Conservation (phyloP, 805 yeast genomes). For the Barnettozyma californica region DNA sequence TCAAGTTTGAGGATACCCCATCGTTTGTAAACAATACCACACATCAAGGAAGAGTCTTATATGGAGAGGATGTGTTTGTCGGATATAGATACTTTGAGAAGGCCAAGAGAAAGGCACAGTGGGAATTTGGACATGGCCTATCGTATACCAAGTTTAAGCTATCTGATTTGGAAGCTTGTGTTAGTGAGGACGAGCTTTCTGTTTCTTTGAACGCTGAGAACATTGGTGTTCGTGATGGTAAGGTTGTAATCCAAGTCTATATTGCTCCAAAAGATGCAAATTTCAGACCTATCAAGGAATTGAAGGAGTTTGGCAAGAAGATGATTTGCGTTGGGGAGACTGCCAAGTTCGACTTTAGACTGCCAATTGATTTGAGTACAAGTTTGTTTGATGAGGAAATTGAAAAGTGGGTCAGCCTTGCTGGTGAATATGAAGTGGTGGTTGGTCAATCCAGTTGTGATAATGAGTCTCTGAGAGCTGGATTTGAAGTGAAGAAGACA, state of each 20-base stretch:
- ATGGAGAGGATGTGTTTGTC: conserved; percentile 63
- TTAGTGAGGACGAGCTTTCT: conserved; percentile 21
- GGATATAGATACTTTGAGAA: conserved; percentile 61
- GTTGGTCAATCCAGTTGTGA: conserved; percentile 35
- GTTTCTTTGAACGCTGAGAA: conserved; percentile 40
- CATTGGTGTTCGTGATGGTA: conserved; percentile 43
- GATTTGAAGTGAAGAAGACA: conserved; percentile 2
- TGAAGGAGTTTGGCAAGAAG: conserved; percentile 53
- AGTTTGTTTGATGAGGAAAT: conserved; percentile 49
- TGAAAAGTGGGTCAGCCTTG: conserved; percentile 46
- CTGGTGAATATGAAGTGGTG: conserved; percentile 43
- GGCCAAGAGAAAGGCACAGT: conserved; percentile 40
- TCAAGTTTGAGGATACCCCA: conserved; percentile 47
- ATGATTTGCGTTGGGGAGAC: conserved; percentile 39
- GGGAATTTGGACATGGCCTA: conserved; percentile 60
- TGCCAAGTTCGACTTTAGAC: conserved; percentile 30
- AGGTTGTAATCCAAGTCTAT: conserved; percentile 54
- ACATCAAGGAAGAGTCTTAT: conserved; percentile 47
- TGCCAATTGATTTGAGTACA: conserved; percentile 43
- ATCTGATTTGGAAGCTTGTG: conserved; percentile 31
- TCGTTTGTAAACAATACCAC: conserved; percentile 47
- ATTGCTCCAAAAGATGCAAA: conserved; percentile 30
- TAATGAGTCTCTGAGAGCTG: conserved; percentile 6
- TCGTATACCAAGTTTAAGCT: conserved; percentile 51
- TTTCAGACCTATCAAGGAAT: conserved; percentile 53